Conservation (phyloP, 768 basidiomycete species). For the Lentinula boryana region DNA sequence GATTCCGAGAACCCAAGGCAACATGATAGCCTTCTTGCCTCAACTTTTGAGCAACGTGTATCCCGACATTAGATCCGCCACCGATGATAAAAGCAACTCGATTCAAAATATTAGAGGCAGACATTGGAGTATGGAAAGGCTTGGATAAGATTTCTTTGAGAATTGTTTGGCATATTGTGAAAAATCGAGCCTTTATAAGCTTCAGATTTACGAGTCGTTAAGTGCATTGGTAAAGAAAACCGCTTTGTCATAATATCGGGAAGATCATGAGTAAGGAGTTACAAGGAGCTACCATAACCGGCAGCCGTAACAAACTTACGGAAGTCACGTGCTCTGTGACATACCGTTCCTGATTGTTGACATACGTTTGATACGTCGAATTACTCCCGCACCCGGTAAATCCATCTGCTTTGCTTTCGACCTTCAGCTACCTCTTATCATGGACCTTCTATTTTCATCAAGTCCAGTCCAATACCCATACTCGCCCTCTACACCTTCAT, state of each 20-base stretch:
- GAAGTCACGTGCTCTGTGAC: not conserved
- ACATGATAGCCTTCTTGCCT: slow-evolving; percentile 22
- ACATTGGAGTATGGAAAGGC: no score
- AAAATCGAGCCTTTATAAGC: no score
- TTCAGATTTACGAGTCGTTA: no score
- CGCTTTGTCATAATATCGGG: no score
- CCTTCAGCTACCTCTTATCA: not conserved
- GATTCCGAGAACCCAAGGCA: slow-evolving; percentile 22
- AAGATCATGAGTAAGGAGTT: not conserved
- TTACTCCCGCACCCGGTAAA: no score
- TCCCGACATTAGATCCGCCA: slow-evolving; percentile 20
- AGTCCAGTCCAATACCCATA: slow-evolving; percentile 17
- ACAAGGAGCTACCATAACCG: not conserved
- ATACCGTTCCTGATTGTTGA: not conserved
- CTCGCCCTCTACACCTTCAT: slow-evolving; percentile 29
- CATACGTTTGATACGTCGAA: no score
- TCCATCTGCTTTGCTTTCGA: no score
- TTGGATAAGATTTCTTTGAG: not conserved
- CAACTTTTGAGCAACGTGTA: slow-evolving; percentile 19
- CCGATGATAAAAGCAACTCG: slow-evolving; percentile 24
- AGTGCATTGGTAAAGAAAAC: no score
- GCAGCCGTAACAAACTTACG: not conserved
- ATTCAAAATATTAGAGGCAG: not conserved
- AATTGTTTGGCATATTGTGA: not conserved
- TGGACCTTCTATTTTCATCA: slow-evolving; percentile 11